Evolutionary conservation across 805 yeast genomes (phyloP).

Genomic region (Cyberlindnera subsufficiens): DNA sequence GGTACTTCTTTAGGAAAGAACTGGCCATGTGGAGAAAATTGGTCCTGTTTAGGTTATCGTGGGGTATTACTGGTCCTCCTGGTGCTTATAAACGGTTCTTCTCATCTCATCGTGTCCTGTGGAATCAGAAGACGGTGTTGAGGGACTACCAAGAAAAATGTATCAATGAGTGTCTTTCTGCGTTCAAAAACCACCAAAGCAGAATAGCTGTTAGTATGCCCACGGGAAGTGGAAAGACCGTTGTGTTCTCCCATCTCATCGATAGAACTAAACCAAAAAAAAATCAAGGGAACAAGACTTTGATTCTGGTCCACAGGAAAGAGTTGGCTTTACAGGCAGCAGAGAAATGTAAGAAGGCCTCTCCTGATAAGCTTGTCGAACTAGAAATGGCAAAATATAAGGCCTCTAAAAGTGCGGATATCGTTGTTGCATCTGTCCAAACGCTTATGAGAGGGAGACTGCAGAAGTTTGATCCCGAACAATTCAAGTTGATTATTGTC

Average conservation of each 20-base stretch:
- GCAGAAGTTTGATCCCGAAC: constrained; percentile 44
- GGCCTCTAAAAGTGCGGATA: constrained; percentile 44
- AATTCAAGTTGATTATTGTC: constrained; percentile 68
- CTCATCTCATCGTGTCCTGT: neutral
- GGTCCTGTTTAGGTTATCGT: no score
- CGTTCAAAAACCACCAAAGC: constrained; percentile 38
- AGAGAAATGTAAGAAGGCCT: constrained; percentile 34
- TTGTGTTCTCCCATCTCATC: constrained; percentile 59
- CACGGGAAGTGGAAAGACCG: constrained; percentile 94
- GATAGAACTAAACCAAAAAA: constrained; percentile 32
- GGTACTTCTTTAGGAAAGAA: no score
- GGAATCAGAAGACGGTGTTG: constrained; percentile 12
- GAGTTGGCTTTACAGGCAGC: constrained; percentile 76
- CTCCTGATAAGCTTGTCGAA: constrained; percentile 49
- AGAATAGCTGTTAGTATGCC: constrained; percentile 82
- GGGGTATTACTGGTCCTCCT: no score
- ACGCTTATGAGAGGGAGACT: constrained; percentile 51
- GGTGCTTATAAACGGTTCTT: neutral
- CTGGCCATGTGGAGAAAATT: no score
- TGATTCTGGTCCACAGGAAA: constrained; percentile 75
- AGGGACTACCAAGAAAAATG: constrained; percentile 70
- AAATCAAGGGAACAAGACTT: constrained; percentile 27
- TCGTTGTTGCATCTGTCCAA: constrained; percentile 74
- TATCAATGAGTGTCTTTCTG: constrained; percentile 44
- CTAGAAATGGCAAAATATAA: constrained; percentile 62